These are phyloP conservation scores for Acacia melanoxylon DNA, from an alignment of 306 rosid genomes.

Conservation along the genomic window DNA sequence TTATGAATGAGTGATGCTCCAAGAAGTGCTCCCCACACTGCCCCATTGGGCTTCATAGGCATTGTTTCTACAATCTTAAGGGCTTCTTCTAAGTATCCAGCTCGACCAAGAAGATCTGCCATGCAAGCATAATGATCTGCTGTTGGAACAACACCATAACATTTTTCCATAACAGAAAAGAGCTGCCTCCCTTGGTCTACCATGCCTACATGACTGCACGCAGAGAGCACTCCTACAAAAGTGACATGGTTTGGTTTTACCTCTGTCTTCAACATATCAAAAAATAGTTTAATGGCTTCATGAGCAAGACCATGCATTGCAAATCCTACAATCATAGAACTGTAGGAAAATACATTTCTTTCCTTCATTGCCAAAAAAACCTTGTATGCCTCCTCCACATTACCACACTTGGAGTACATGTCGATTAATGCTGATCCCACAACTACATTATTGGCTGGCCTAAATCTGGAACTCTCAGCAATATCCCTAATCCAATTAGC, in stretches of 20 bases:
- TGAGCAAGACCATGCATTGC: conserved; percentile 70
- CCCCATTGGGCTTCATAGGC: conserved; percentile 65
- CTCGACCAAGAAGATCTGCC: conserved; percentile 82
- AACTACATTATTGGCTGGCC: conserved; percentile 52
- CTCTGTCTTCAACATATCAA: conserved; percentile 71
- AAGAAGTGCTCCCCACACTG: conserved; percentile 93
- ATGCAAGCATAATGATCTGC: conserved; percentile 77
- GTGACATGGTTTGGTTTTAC: conserved; percentile 70
- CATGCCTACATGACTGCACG: conserved; percentile 75
- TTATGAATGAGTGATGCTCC: conserved; percentile 74
- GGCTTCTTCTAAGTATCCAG: conserved; percentile 75
- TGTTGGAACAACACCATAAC: conserved; percentile 55
- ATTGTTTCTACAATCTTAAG: conserved; percentile 60
- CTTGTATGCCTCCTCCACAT: conserved; percentile 59
- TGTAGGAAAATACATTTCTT: conserved; percentile 68
- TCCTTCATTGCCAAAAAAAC: conserved; percentile 65
- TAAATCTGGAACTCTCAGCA: conserved; percentile 57
- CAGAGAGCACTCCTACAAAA: conserved; percentile 73
- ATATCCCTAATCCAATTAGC: conserved; percentile 63
- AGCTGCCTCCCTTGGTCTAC: conserved; percentile 75
- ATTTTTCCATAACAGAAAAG: conserved; percentile 64
- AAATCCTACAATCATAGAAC: conserved; percentile 82
- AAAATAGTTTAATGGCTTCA: conserved; percentile 62
- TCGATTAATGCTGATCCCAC: conserved; percentile 87
- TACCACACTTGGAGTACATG: conserved; percentile 83